Evolutionary conservation across 345 rosid species (phyloP).

Genomic region (Punica granatum): DNA sequence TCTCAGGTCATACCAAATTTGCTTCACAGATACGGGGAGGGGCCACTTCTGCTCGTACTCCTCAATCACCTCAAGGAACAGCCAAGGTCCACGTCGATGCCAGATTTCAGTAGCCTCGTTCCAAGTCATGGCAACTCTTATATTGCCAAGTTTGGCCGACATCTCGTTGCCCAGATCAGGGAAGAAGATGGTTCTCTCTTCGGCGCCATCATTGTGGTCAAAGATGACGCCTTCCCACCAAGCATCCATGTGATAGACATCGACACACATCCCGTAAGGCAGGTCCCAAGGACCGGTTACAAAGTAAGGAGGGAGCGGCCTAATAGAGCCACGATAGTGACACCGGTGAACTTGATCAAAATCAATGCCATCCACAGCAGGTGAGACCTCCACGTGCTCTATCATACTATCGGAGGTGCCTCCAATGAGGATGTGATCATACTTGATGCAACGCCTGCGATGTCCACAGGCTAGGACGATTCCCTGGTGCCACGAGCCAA

Average conservation of each 20-base stretch:
- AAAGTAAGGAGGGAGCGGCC: constrained; percentile 52
- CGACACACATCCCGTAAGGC: constrained; percentile 59
- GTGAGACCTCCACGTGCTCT: constrained; percentile 35
- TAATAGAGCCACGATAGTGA: constrained; percentile 32
- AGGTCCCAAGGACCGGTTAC: constrained; percentile 21
- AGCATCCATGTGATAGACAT: constrained; percentile 36
- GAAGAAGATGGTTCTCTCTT: constrained; percentile 56
- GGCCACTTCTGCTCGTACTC: constrained; percentile 25
- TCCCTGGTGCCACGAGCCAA: constrained; percentile 74
- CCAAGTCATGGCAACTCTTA: constrained; percentile 75
- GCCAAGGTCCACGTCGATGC: constrained; percentile 60
- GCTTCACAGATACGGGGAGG: constrained; percentile 50
- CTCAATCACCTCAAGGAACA: constrained; percentile 56
- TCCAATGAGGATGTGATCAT: constrained; percentile 44
- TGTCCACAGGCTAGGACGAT: constrained; percentile 24
- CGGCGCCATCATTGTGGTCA: constrained; percentile 37
- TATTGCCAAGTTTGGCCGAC: constrained; percentile 15
- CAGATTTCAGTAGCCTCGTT: constrained; percentile 39
- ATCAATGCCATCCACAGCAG: constrained; percentile 22
- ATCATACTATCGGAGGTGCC: constrained; percentile 30
- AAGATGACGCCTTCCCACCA: constrained; percentile 97
- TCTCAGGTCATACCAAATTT: constrained; percentile 73
- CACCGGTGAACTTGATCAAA: constrained; percentile 6
- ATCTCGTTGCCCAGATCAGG: constrained; percentile 82
- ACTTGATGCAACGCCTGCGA: constrained; percentile 25